These are phyloP conservation scores for Paradendryphiella salina DNA, from an alignment of 2,329 filamentous ascomycete species.

Conservation along the genomic window DNA sequence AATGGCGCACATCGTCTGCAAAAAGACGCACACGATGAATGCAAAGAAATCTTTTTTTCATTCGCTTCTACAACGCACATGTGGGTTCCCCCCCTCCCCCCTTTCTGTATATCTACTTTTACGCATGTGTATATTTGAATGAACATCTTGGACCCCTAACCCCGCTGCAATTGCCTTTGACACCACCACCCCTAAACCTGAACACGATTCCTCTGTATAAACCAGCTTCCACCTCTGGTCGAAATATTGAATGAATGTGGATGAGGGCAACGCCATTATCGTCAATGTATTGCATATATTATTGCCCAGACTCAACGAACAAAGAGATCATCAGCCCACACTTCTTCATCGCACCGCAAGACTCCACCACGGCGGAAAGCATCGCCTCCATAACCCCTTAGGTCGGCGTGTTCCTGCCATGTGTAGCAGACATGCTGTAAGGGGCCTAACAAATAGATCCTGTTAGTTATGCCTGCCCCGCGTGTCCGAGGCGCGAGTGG, in stretches of 20 bases:
- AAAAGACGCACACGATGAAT: not conserved
- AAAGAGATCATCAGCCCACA: not conserved
- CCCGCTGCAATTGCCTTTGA: not conserved
- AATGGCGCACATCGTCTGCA: not conserved
- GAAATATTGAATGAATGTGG: not conserved
- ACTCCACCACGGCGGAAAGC: not conserved
- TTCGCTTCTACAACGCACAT: not conserved
- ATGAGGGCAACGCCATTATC: not conserved
- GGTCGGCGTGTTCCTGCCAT: constrained; percentile 48
- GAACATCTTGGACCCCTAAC: not conserved
- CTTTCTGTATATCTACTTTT: not conserved
- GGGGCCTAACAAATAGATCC: constrained; percentile 43
- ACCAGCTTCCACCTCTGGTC: not conserved
- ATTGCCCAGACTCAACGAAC: not conserved
- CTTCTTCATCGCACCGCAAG: not conserved
- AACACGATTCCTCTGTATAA: not conserved
- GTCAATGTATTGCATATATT: not conserved
- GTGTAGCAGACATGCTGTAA: constrained; percentile 54
- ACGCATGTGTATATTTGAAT: not conserved
- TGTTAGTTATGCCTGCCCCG: constrained; percentile 2
- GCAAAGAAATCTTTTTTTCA: not conserved
- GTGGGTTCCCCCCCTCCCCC: not conserved
- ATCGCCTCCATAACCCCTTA: not conserved
- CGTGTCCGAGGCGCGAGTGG: constrained; percentile 23
- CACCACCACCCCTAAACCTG: not conserved